Evolutionary conservation across 2,329 filamentous ascomycete species (phyloP), one percentile per base, ranked within the genome.

Genomic region (Colletotrichum viniferum): DNA sequence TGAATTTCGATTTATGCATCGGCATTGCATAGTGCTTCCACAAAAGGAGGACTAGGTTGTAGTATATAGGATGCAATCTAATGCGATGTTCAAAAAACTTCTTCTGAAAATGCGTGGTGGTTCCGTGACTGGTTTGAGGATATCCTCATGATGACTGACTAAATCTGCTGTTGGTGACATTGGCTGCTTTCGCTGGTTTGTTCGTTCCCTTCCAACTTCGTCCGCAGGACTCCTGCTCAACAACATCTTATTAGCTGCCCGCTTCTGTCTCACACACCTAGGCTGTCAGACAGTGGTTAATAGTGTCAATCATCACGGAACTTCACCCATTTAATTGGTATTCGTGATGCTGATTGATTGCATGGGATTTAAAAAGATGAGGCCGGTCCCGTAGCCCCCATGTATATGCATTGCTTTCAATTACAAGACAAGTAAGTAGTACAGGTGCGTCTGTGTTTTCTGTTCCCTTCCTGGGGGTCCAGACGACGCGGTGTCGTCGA

Each of bases 361-460:
- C 10, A 14, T 24, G 13, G 14, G 18, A 24, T 26, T 32, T 32
- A 8, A 24, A 32, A 38, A 66, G 14, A n/a, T 55, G 36, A 34
- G 67, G 60, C 67, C 52, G 71, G 48, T 26, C 30, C 36, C 28
- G 28, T 71, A 65, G 61, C 52, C 67, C n/a, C 16, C 43, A 52
- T 52, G 28, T 66, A 38, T 71, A 38, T 69, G 61, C 36, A 61
- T 71, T 74, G 65, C n/a, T 43, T 79, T 80, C 26, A 82, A 83
- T 79, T 88, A 88, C 78, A 80, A 88, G 77, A 79, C 78, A 56
- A 83, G 76, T 74, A 81, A 81, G 28, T 80, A 82, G 2, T 84
- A 87, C 78, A 82, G 82, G 18, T 18, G 14, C 10, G n/a, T 3
- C 7, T 43, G 10, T 7, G 16, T 63, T 63, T 26, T 24, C 32